These are phyloP conservation scores for Calonectria ilicicola DNA, from an alignment of 2,329 filamentous ascomycete species.

Conservation along the genomic window DNA sequence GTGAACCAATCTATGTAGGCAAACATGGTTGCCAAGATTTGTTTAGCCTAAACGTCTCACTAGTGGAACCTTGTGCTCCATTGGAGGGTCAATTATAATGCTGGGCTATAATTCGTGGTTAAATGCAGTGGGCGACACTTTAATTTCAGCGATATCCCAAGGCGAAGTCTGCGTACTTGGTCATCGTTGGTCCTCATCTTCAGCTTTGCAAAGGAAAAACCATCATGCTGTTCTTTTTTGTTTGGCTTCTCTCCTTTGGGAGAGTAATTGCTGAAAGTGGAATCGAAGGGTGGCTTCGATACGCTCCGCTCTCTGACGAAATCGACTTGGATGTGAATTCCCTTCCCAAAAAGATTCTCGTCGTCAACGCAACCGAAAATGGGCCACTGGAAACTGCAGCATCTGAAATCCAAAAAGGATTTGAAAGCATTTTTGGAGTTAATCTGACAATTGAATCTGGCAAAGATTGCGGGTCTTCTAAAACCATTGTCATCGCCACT, in stretches of 20 bases:
- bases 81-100: neutral
- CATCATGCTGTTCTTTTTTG: slow-evolving; percentile 25
- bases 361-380: slow-evolving; percentile 63
- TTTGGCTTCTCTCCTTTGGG: slow-evolving; percentile 43
- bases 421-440: slow-evolving; percentile 68
- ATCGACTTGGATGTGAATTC: slow-evolving; percentile 47
- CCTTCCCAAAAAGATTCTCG: slow-evolving; percentile 62
- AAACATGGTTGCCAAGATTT: neutral
- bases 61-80: neutral
- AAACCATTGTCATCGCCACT: slow-evolving; percentile 28
- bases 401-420: slow-evolving; percentile 68
- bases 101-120: neutral
- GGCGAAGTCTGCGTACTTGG: neutral
- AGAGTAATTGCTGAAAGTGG: slow-evolving; percentile 69
- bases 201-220: neutral
- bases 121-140: neutral
- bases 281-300: slow-evolving; percentile 72
- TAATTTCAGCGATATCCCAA: neutral
- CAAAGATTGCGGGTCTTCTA: neutral
- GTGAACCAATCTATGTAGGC: neutral
- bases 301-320: slow-evolving; percentile 61
- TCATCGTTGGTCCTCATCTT: neutral
- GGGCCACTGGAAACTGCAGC: slow-evolving; percentile 72
- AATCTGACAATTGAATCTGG: slow-evolving; percentile 50
- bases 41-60: slow-evolving; percentile 3